These are phyloP conservation scores for Haplosporangium sp. DNA, from an alignment of 371 early-diverging fungal genomes.

Conservation along the genomic window DNA sequence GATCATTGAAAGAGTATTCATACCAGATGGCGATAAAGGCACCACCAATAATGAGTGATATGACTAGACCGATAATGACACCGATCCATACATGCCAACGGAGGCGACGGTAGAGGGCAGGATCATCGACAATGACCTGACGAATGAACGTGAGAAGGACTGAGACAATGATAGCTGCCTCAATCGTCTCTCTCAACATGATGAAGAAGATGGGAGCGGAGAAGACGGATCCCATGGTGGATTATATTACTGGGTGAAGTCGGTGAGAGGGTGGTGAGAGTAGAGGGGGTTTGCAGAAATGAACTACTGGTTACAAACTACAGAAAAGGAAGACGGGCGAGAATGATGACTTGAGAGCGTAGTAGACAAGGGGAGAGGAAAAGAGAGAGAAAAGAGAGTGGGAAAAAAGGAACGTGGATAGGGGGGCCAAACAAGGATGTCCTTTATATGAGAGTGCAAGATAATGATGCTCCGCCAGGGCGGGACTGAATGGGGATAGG, in stretches of 20 bases:
- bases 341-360: not conserved
- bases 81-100: slow-evolving; percentile 71
- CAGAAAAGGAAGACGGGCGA: not conserved
- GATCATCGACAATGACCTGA: slow-evolving; percentile 57
- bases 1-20: not conserved
- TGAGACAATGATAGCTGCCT: slow-evolving; percentile 86
- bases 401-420: slow-evolving; percentile 4
- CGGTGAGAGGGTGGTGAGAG: not conserved
- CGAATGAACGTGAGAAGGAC: slow-evolving; percentile 80
- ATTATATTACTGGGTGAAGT: not conserved
- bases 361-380: slow-evolving; percentile 9
- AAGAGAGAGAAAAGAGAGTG: slow-evolving; percentile 6
- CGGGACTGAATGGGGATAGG: not conserved
- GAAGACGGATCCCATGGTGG: slow-evolving; percentile 60
- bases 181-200: slow-evolving; percentile 85
- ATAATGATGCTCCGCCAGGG: not conserved
- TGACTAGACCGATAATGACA: slow-evolving; percentile 63
- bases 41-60: slow-evolving; percentile 77
- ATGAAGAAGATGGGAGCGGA: slow-evolving; percentile 87
- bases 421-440: slow-evolving; percentile 4
- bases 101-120: slow-evolving; percentile 47
- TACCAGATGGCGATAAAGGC: slow-evolving; percentile 82
- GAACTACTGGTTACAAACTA: not conserved
- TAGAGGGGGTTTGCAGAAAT: not conserved
- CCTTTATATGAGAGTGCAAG: slow-evolving; percentile 23